A percentile compares a stretch with the other conserved stretches of the same genome.
phyloP scores from a whole-genome alignment of 345 rosid genomes.

The Schrenkiella parvula region DNA sequence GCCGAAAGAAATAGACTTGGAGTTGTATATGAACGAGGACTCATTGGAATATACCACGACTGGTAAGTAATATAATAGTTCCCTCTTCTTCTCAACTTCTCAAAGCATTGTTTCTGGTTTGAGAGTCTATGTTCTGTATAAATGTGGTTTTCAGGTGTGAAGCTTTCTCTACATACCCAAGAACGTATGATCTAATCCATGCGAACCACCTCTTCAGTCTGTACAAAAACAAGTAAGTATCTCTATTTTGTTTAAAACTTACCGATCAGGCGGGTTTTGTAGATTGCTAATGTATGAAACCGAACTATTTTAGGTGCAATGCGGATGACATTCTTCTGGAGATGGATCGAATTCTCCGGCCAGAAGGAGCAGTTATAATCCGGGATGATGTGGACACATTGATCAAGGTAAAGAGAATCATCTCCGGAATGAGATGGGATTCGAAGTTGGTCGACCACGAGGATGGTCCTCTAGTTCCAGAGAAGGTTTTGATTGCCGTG shows the following conservation, averaged over 20 bases:
- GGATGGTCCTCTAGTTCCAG: constrained; percentile 94
- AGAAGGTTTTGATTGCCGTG: constrained; percentile 85
- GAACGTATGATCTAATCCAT: constrained; percentile 93
- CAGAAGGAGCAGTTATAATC: constrained; percentile 93
- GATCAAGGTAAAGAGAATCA: constrained; percentile 71
- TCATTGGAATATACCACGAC: constrained; percentile 96
- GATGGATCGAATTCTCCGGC: constrained; percentile 96
- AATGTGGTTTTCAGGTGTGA: constrained; percentile 72
- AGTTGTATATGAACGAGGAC: constrained; percentile 79
- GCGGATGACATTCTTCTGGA: constrained; percentile 85
- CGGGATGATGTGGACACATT: constrained; percentile 85
- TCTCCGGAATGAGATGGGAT: constrained; percentile 91
- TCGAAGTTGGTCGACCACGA: constrained; percentile 96
- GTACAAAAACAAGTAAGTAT: constrained; percentile 79
- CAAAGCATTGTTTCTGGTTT: background rate
- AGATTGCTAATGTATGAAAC: constrained; percentile 1
- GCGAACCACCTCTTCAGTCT: constrained; percentile 81
- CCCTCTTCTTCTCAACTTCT: background rate
- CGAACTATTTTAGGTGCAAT: constrained; percentile 52
- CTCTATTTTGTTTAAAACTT: background rate
- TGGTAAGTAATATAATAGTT: constrained; percentile 43
- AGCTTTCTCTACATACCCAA: constrained; percentile 98
- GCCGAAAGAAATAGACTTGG: constrained; percentile 79
- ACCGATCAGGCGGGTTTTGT: background rate
- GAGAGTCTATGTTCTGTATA: background rate